Base-by-base conservation (phyloP, 2,329 filamentous ascomycete species). In the Fusarium tanahbumbuense region DNA sequence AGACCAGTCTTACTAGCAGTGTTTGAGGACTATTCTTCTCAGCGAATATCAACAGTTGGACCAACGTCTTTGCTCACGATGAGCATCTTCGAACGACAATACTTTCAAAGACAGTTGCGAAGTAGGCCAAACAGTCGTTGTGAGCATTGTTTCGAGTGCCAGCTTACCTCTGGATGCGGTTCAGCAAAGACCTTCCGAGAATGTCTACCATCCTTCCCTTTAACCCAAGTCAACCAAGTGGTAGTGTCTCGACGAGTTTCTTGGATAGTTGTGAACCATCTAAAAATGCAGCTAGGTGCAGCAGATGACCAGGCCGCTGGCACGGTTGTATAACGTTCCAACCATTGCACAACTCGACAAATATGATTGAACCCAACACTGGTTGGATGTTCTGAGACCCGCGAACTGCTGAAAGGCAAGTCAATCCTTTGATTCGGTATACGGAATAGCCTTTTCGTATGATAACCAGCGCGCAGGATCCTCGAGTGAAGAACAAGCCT, bases 341-440 rank as follows among this genome's bases (percentile, higher is more conserved):
- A 12, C 12, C 28, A 12, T 22, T 30, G 25, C 18, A 18, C 27
- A 45, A 61, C 20, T 22, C 5, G 16, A 32, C 22, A 20, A n/a
- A 32, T n/a, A 62, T 16, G 30, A 34, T 13, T 15, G 20, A 32
- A 13, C 15, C 40, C 60, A 67, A 46, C 66, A 67, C 66, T 69
- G 13, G 42, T 53, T 62, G 55, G 25, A 28, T 53, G 13, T 16
- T 44, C 34, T 32, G 16, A 18, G 18, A 34, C 16, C 16, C 16
- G 6, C 20, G 20, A 18, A 23, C 4, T 32, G 4, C 28, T 10
- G 15, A 12, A 7, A 13, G 27, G 8, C 7, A 25, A 37, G 16
- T 16, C 9, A 22, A 25, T 28, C 18, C 11, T 25, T 20, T 23
- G 11, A 5, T 20, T 32, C 7, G 15, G 5, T 18, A 13, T 22